phyloP scores from a whole-genome alignment of 202 grass and related monocot species.

The Panicum hallii region DNA sequence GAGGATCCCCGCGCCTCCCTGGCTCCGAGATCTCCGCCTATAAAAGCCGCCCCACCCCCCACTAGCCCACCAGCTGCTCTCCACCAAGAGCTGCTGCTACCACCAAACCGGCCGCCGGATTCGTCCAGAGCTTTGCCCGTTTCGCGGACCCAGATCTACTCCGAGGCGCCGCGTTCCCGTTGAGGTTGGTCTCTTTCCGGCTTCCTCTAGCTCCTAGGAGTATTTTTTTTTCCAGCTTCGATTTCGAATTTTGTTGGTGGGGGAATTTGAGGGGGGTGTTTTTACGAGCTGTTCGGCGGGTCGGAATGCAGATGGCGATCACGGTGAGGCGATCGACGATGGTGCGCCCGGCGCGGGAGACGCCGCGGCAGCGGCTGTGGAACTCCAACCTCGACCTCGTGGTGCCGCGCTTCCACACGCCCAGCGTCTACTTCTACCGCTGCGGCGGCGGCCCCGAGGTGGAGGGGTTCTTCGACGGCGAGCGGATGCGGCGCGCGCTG shows the following conservation, averaged over 20 bases:
- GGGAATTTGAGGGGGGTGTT: neutral
- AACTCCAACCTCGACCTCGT: slow-evolving; percentile 87
- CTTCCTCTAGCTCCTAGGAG: neutral
- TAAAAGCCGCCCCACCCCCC: slow-evolving; percentile 43
- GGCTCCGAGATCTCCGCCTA: slow-evolving; percentile 12
- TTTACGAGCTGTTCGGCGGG: slow-evolving; percentile 17
- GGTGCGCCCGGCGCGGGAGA: slow-evolving; percentile 71
- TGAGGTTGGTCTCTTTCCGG: slow-evolving; percentile 28
- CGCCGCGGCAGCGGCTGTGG: slow-evolving; percentile 67
- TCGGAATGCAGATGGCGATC: slow-evolving; percentile 55
- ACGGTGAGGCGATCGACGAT: slow-evolving; percentile 62
- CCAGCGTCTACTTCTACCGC: slow-evolving; percentile 93
- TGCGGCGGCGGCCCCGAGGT: neutral
- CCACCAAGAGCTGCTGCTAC: slow-evolving; percentile 53
- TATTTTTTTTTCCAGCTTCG: neutral
- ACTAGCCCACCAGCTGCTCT: slow-evolving; percentile 56
- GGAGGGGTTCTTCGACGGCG: slow-evolving; percentile 69
- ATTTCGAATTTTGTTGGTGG: neutral
- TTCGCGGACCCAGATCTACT: slow-evolving; percentile 20
- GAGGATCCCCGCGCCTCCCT: neutral
- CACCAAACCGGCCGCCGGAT: neutral
- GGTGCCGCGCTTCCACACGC: slow-evolving; percentile 82
- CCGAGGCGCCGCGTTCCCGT: neutral
- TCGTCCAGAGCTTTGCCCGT: neutral
- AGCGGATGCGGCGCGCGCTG: slow-evolving; percentile 59